Conservation (phyloP, 257 asterid genomes). For the Capsicum chinense region DNA sequence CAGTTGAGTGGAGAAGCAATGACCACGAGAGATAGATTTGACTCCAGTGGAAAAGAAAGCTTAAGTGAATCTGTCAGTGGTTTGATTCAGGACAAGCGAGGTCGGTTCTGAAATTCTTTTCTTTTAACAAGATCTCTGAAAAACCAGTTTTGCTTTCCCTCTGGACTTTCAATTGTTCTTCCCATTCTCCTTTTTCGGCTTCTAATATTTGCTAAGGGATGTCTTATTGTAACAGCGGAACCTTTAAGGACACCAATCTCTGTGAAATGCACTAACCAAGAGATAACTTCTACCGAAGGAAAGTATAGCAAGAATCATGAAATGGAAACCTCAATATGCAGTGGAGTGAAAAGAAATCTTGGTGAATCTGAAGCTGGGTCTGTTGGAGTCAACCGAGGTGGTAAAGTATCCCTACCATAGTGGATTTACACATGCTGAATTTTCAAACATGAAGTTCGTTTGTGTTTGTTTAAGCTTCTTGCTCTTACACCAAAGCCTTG, state of each 20-base stretch:
- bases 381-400: slow-evolving; percentile 13
- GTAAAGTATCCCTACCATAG: background rate
- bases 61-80: background rate
- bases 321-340: background rate
- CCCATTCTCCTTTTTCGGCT: background rate
- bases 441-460: background rate
- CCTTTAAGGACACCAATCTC: background rate
- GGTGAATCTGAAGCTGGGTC: background rate
- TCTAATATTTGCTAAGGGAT: slow-evolving; percentile 7
- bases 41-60: slow-evolving; percentile 2
- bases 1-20: slow-evolving; percentile 22
- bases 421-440: slow-evolving; percentile 22
- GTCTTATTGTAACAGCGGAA: background rate
- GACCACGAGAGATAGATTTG: background rate
- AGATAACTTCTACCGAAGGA: background rate
- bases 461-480: background rate
- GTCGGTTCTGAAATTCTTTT: slow-evolving; percentile 23
- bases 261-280: background rate
- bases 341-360: slow-evolving; percentile 16
- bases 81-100: background rate
- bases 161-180: slow-evolving; percentile 9
- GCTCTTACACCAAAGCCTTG: background rate
- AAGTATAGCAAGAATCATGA: background rate
- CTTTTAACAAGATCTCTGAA: background rate
- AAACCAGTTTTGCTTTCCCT: background rate